Conservation (phyloP, 441 rosid genomes). For the Erodium texanum region DNA sequence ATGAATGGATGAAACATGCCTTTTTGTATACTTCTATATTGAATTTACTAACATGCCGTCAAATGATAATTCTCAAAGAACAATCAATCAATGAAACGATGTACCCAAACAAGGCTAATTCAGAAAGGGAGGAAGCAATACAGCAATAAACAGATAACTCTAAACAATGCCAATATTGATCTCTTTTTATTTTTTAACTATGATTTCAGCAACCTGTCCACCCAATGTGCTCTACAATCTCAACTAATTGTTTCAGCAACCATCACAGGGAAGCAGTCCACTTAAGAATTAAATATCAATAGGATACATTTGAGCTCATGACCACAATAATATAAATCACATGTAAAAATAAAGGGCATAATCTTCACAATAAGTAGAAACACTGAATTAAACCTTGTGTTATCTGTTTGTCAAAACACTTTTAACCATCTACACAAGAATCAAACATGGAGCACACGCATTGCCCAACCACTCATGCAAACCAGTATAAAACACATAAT, state of each 20-base stretch:
- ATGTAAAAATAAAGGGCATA: background rate
- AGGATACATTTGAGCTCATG: too few species aligned
- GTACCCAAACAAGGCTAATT: slow-evolving; percentile 1
- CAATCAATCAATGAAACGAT: background rate
- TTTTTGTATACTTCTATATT: background rate
- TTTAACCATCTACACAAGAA: background rate
- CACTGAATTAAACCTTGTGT: too few species aligned
- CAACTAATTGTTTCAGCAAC: background rate
- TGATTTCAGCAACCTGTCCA: background rate
- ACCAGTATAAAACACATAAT: too few species aligned
- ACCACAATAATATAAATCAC: too few species aligned
- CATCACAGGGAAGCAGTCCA: background rate
- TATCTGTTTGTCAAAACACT: too few species aligned
- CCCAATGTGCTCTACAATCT: background rate
- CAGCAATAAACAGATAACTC: background rate
- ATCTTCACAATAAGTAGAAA: background rate
- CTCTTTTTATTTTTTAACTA: too few species aligned
- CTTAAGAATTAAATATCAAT: background rate
- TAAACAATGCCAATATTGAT: too few species aligned
- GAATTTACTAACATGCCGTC: background rate
- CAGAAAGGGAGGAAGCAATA: background rate
- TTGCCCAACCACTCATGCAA: background rate
- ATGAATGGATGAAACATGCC: background rate
- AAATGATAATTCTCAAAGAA: too few species aligned
- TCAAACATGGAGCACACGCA: background rate